Conservation (phyloP, 2,329 filamentous ascomycete species). For the Mollisia scopiformis region DNA sequence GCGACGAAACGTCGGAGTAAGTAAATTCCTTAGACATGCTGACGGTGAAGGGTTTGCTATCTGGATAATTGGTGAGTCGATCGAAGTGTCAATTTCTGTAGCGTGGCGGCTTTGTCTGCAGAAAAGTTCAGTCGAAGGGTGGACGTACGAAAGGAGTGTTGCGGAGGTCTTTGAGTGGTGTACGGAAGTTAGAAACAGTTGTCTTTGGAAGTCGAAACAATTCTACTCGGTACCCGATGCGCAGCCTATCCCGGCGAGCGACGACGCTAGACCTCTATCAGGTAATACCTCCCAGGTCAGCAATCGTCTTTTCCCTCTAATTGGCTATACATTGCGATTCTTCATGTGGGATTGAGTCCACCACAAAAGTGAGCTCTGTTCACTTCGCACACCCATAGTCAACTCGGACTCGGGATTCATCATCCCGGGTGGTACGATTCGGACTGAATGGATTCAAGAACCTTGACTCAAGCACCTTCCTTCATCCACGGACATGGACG, state of each 20-base stretch:
- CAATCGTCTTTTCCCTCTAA: not conserved
- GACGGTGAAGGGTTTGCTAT: conserved; percentile 13
- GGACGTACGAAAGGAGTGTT: not conserved
- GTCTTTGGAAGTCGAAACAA: not conserved
- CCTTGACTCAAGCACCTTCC: too few relatives aligned
- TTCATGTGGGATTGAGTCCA: not conserved
- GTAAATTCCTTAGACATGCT: conserved; percentile 66
- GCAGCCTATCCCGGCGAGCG: not conserved
- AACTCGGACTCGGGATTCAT: not conserved
- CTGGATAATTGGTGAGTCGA: not conserved
- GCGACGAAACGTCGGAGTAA: conserved; percentile 79
- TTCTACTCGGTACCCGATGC: not conserved
- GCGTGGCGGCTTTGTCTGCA: not conserved
- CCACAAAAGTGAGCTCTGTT: not conserved
- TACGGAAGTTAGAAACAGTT: not conserved
- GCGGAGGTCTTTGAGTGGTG: not conserved
- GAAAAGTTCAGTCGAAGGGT: not conserved
- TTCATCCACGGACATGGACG: too few relatives aligned
- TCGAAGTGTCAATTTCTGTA: not conserved
- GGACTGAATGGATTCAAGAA: too few relatives aligned
- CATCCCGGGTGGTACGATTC: not conserved
- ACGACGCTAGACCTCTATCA: not conserved
- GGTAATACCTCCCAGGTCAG: not conserved
- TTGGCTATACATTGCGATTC: not conserved
- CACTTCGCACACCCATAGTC: not conserved